phyloP scores from a whole-genome alignment of 108 stramenopile species.

The Epithemia pelagica region DNA sequence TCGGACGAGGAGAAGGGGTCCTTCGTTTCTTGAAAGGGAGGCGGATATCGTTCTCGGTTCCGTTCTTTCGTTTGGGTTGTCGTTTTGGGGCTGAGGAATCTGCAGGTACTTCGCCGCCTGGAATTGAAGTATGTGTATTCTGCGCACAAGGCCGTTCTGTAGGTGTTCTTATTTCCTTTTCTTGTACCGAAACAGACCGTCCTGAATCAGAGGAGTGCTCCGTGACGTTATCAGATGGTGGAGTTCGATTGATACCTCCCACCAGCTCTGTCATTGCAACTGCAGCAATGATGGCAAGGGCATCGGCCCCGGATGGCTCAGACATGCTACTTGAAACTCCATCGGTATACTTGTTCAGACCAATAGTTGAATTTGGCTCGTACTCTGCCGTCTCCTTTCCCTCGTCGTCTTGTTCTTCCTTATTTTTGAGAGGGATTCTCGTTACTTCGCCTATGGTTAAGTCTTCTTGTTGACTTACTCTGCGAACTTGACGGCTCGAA shows the following conservation, averaged over 20 bases:
- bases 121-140: no score
- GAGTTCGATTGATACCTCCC: no score
- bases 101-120: no score
- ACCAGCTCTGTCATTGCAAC: conserved; percentile 56
- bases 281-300: conserved; percentile 51
- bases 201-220: no score
- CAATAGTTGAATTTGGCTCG: no score
- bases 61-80: not conserved
- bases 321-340: not conserved
- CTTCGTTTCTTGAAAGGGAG: conserved; percentile 4
- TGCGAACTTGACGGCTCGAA: not conserved
- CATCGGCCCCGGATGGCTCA: conserved; percentile 5
- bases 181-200: no score
- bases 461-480: not conserved
- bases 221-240: no score
- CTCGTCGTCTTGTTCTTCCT: not conserved
- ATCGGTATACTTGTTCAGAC: no score
- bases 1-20: not conserved
- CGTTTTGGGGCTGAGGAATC: not conserved
- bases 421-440: not conserved
- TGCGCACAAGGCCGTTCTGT: no score
- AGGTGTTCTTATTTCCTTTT: no score
- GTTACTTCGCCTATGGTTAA: not conserved
- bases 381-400: not conserved
- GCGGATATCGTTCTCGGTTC: not conserved